phyloP scores from a whole-genome alignment of 202 grass and related monocot species.

The Bolboschoenoplectus hybrid region DNA sequence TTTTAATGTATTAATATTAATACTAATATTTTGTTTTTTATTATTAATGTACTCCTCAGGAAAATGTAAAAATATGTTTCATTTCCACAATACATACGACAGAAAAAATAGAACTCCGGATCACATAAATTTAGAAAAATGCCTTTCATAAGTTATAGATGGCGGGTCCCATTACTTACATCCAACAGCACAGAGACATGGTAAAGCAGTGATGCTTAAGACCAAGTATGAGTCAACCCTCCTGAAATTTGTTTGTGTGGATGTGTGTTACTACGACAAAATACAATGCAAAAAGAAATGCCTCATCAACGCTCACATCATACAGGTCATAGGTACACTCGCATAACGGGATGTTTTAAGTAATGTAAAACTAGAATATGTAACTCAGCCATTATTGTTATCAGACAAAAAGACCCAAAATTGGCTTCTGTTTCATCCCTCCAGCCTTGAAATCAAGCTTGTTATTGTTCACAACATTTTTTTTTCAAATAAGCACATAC shows the following conservation, averaged over 20 bases:
- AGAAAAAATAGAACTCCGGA: no score
- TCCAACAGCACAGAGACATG: no score
- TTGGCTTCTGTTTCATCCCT: background rate
- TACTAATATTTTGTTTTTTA: no score
- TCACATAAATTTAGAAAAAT: no score
- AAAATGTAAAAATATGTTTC: no score
- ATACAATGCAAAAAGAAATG: background rate
- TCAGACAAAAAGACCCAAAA: constrained; percentile 15
- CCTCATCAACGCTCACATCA: background rate
- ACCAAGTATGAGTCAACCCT: no score
- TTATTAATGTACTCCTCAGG: no score
- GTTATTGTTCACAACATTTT: constrained; percentile 10
- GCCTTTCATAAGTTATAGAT: no score
- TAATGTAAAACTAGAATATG: background rate
- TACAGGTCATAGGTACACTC: background rate
- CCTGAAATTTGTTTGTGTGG: background rate
- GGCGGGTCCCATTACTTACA: no score
- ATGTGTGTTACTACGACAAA: background rate
- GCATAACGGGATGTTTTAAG: background rate
- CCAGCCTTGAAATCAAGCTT: background rate
- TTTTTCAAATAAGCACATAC: background rate
- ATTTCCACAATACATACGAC: no score
- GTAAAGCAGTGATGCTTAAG: no score
- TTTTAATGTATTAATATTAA: no score
- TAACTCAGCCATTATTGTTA: background rate